A percentile compares a stretch with the other conserved stretches of the same genome.
Conservation (phyloP, 345 rosid species). For the Adansonia digitata region DNA sequence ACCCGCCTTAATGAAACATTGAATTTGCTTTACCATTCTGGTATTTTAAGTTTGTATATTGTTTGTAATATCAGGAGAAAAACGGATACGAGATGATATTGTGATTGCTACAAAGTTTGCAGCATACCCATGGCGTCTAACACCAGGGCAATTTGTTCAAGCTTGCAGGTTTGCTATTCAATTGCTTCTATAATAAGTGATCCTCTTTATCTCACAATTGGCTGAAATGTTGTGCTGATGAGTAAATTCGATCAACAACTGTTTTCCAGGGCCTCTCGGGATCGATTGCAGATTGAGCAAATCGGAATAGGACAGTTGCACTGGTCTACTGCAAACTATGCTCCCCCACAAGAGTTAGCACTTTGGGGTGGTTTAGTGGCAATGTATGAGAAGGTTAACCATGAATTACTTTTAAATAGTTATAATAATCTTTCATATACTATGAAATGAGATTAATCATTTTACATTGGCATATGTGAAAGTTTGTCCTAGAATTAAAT, state of each 20-base stretch:
- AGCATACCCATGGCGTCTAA: slow-evolving; percentile 93
- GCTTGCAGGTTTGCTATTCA: slow-evolving; percentile 68
- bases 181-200: neutral
- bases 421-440: neutral
- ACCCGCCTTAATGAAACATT: neutral
- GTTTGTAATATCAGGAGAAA: slow-evolving; percentile 34
- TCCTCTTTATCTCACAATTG: neutral
- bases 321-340: slow-evolving; percentile 93
- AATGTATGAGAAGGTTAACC: slow-evolving; percentile 13
- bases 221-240: neutral
- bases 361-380: slow-evolving; percentile 15
- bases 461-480: neutral
- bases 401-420: neutral
- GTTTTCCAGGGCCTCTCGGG: slow-evolving; percentile 61
- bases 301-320: slow-evolving; percentile 89
- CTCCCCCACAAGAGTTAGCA: slow-evolving; percentile 72
- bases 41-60: neutral
- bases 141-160: slow-evolving; percentile 81
- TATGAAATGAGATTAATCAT: neutral
- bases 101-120: slow-evolving; percentile 94
- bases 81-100: slow-evolving; percentile 38
- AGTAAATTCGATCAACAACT: neutral
- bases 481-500: neutral
- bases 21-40: neutral
- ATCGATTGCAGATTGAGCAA: slow-evolving; percentile 65